Evolutionary conservation across 2,329 filamentous ascomycete genomes (phyloP).

Genomic region (Aspergillus sp.): DNA sequence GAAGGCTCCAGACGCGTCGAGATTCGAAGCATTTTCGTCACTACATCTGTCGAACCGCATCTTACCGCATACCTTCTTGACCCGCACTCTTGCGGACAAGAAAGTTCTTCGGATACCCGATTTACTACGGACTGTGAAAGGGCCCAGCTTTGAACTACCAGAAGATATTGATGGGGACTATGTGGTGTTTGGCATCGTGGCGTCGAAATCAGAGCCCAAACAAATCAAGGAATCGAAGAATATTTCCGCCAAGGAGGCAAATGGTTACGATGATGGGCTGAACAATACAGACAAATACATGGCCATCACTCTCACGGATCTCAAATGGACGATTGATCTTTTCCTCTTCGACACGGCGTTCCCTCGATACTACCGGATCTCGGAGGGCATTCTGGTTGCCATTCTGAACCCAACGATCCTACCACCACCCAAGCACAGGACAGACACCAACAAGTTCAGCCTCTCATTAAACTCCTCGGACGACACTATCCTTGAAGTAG

Average conservation of each 20-base stretch:
- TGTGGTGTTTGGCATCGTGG: constrained; percentile 84
- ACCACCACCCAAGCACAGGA: constrained; percentile 73
- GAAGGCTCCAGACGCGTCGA: constrained; percentile 52
- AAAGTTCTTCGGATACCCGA: constrained; percentile 76
- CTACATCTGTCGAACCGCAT: constrained; percentile 80
- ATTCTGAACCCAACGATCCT: constrained; percentile 90
- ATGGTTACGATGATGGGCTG: constrained; percentile 54
- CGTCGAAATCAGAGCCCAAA: constrained; percentile 81
- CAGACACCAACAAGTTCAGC: constrained; percentile 80
- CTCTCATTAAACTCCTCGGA: constrained; percentile 81
- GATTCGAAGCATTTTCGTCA: constrained; percentile 83
- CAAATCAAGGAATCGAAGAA: constrained; percentile 51
- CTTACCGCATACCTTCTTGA: constrained; percentile 76
- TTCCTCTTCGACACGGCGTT: constrained; percentile 92
- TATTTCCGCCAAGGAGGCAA: constrained; percentile 39
- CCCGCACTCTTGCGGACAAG: constrained; percentile 75
- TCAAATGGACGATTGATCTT: constrained; percentile 87
- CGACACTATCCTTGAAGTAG: constrained; percentile 88
- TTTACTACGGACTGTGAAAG: constrained; percentile 75
- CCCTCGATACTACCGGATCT: constrained; percentile 90
- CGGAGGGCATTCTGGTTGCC: constrained; percentile 84
- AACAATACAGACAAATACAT: constrained; percentile 77
- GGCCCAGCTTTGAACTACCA: constrained; percentile 74
- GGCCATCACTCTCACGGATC: constrained; percentile 81
- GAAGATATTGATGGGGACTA: constrained; percentile 83